A percentile compares a stretch with the other conserved stretches of the same genome.
phyloP scores from a whole-genome alignment of 116 monocot species.

The Iris pallida region DNA sequence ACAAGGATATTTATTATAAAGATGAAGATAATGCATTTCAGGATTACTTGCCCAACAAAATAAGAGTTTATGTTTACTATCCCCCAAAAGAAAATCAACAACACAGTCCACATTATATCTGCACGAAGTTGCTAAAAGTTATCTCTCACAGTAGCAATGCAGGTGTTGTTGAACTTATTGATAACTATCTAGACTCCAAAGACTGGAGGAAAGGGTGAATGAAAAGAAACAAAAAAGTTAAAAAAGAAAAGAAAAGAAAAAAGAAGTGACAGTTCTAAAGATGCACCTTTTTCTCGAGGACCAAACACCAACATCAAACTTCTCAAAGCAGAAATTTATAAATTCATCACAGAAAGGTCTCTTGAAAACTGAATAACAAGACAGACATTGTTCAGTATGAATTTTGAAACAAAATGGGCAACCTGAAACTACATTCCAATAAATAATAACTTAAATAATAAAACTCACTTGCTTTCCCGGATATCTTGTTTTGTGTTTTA shows the following conservation, averaged over 20 bases:
- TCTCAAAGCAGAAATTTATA: conserved; percentile 74
- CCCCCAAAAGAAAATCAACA: conserved; percentile 33
- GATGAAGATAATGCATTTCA: neutral
- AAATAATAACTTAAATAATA: neutral
- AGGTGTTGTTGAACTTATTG: no score
- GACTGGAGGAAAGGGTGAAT: no score
- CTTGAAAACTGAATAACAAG: conserved; percentile 59
- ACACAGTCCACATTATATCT: conserved; percentile 39
- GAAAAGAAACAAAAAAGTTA: neutral
- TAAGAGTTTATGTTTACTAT: conserved; percentile 26
- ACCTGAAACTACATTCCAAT: neutral
- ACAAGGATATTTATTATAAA: no score
- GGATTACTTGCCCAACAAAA: conserved; percentile 45
- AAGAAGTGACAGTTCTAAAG: neutral
- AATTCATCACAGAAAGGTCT: conserved; percentile 92
- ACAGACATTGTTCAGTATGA: conserved; percentile 9
- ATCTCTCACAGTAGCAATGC: neutral
- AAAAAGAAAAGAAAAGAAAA: neutral
- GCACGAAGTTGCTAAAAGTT: conserved; percentile 10
- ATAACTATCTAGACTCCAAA: no score
- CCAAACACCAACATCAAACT: conserved; percentile 82
- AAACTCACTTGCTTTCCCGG: conserved; percentile 30
- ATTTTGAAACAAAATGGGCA: neutral
- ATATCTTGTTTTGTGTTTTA: conserved; percentile 28
- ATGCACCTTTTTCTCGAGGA: conserved; percentile 76